Base-by-base conservation (phyloP, 345 rosid species). In the Excoecaria cochinchinensis region DNA sequence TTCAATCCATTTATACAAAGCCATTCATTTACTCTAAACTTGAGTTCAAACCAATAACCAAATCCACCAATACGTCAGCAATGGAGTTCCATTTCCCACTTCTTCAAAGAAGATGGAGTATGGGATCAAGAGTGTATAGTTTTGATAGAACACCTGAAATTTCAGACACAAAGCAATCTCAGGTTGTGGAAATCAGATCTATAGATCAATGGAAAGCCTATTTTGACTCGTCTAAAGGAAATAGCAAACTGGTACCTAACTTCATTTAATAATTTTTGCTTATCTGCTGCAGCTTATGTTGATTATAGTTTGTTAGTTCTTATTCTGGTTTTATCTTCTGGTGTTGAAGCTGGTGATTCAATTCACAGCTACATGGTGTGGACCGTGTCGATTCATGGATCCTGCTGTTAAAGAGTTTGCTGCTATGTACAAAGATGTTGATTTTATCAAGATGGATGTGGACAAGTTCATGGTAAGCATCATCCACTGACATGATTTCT, bases 281-380 rank as follows among this genome's bases (percentile, higher is more conserved):
- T 53, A 53, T 53, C 48, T 10, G 10, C 9, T 44, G 48, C 31
- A 31, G 31, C 31, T 21, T 58, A 7, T 3, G 21, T 21, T n/a
- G 16, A 8, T 58, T 6, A 24, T 1, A 8, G 16, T 8, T 11
- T 64, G 14, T 40, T 40, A 17, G 1, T 68, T 66, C 56, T 56
- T 4, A 66, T 48, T 31, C 1, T 17, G 64, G 24, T 51, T 25
- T 55, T 24, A 6, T 69, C 61, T 72, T 69, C 57, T 25, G 74
- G 22, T 74, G 78, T 1, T 85, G 57, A 22, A 91, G 98, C 36
- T 86, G 84, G 97, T 90, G 72, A 75, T 90, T 50, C 84, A 90
- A 79, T 95, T 91, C 85, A 81, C 97, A 16, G 93, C 96, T 5
- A 82, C 83, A 12, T 91, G 97, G 97, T 92, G 97, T 9, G 92